Conservation (phyloP, 306 rosid genomes). For the Abrus precatorius region DNA sequence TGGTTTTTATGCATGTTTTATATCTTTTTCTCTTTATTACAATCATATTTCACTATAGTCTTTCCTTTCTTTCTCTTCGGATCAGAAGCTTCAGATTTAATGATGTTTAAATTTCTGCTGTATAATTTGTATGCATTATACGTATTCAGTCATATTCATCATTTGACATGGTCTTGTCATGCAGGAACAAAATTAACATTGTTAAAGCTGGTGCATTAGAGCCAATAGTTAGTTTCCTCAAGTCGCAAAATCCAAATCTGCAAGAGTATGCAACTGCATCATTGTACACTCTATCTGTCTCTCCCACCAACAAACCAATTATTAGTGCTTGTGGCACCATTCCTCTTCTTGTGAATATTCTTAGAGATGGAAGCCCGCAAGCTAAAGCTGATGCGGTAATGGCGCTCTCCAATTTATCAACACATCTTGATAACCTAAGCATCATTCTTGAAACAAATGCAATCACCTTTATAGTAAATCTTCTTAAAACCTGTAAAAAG, state of each 20-base stretch:
- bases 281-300: conserved; percentile 84
- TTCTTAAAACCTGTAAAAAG: conserved; percentile 78
- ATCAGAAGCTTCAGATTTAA: conserved; percentile 22
- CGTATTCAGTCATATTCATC: conserved; percentile 25
- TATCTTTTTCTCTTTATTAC: neutral
- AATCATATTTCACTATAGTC: neutral
- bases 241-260: conserved; percentile 64
- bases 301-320: conserved; percentile 77
- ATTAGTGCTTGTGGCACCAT: conserved; percentile 73
- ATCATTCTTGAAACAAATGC: conserved; percentile 69
- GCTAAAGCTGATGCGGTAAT: conserved; percentile 81
- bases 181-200: conserved; percentile 89
- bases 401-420: conserved; percentile 90
- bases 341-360: conserved; percentile 80
- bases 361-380: conserved; percentile 76
- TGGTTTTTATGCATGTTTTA: neutral
- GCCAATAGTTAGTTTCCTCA: conserved; percentile 75
- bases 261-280: conserved; percentile 87
- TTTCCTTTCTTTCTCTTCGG: neutral
- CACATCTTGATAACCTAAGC: conserved; percentile 62
- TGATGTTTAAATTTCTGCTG: conserved; percentile 15
- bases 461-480: conserved; percentile 59
- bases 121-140: neutral
- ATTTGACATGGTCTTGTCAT: conserved; percentile 24
- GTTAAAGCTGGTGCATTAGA: conserved; percentile 91